Conservation (phyloP, 257 asterid species). For the Solanum acaule region DNA sequence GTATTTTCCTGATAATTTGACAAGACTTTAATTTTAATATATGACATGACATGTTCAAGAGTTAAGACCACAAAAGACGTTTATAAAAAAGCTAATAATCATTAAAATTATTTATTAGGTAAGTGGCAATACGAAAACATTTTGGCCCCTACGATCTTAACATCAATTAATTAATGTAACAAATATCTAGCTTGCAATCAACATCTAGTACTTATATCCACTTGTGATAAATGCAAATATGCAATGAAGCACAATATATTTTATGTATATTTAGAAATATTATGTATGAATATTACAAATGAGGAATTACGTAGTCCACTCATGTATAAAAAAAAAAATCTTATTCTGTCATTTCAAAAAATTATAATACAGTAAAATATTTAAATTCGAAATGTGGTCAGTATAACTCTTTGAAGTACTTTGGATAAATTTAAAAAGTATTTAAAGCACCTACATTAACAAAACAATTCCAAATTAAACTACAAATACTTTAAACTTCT, state of each 20-base stretch:
- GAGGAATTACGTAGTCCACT: background rate
- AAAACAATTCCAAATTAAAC: background rate
- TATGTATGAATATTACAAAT: background rate
- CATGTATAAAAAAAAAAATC: background rate
- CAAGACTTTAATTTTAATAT: background rate
- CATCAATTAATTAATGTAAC: background rate
- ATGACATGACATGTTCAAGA: background rate
- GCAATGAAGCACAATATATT: background rate
- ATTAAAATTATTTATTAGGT: background rate
- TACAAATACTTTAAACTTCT: background rate
- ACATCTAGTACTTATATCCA: background rate
- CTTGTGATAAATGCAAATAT: background rate
- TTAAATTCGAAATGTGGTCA: background rate
- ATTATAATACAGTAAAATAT: background rate
- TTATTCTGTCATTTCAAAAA: background rate
- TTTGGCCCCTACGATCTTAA: background rate
- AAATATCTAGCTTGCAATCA: background rate
- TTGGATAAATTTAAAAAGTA: background rate
- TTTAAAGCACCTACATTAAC: background rate
- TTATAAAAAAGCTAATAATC: background rate
- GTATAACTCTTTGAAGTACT: background rate
- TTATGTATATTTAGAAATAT: background rate
- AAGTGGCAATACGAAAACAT: background rate
- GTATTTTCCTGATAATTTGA: background rate
- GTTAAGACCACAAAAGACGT: background rate